Percentiles rank a stretch among this genome's conserved stretches.
These are phyloP conservation scores for Hygrophoropsis aurantiaca DNA, from an alignment of 768 basidiomycete species.

Conservation along the genomic window DNA sequence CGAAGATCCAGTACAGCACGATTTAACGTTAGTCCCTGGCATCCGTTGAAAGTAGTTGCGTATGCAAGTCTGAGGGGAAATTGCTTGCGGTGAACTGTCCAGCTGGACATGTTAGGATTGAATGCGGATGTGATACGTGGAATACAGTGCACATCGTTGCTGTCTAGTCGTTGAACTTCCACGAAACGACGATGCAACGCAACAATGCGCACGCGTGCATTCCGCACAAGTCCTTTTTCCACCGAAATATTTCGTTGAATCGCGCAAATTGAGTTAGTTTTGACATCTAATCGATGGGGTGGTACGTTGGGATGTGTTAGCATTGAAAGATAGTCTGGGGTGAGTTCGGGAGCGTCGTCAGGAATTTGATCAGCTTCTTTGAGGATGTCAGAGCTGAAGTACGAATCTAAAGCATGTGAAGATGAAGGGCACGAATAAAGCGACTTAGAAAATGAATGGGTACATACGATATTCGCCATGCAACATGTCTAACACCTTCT, in stretches of 20 bases:
- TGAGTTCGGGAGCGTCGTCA: constrained; percentile 11
- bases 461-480: constrained; percentile 20
- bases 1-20: constrained; percentile 39
- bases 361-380: constrained; percentile 17
- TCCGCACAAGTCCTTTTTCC: constrained; percentile 1
- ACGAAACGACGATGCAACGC: constrained; percentile 1
- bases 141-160: neutral
- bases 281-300: too few relatives aligned
- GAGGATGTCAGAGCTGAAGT: constrained; percentile 22
- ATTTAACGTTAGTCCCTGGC: constrained; percentile 46
- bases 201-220: neutral
- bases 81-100: constrained; percentile 29
- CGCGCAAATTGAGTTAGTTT: constrained; percentile 18
- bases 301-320: too few relatives aligned
- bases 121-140: constrained; percentile 16
- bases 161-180: neutral
- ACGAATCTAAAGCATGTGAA: too few relatives aligned
- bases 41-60: constrained; percentile 44
- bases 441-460: too few relatives aligned
- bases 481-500: constrained; percentile 25
- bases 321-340: constrained; percentile 19
- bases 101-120: too few relatives aligned
- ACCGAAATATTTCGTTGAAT: constrained; percentile 4
- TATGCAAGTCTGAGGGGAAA: constrained; percentile 44
- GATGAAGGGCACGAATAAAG: too few relatives aligned